Evolutionary conservation across 441 rosid species (phyloP).

Genomic region (Populus hybrid): DNA sequence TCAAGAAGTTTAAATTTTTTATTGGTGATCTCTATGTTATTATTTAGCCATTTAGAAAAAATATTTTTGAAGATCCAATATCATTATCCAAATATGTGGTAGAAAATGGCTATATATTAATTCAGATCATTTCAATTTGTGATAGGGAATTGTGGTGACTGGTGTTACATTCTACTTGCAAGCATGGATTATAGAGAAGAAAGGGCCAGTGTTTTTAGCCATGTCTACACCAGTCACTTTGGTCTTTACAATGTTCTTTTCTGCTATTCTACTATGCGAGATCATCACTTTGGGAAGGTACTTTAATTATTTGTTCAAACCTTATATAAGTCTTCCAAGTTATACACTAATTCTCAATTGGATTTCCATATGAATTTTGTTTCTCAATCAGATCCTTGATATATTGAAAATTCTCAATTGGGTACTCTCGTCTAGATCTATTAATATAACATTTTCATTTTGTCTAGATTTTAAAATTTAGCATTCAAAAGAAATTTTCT

Average conservation of each 20-base stretch:
- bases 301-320: neutral
- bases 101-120: neutral
- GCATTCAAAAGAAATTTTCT: neutral
- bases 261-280: slow-evolving; percentile 64
- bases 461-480: neutral
- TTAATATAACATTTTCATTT: neutral
- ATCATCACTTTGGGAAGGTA: slow-evolving; percentile 74
- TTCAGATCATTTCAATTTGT: neutral
- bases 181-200: slow-evolving; percentile 85
- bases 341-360: neutral
- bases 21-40: too few relatives aligned
- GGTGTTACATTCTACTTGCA: slow-evolving; percentile 81
- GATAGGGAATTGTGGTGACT: slow-evolving; percentile 84
- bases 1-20: too few relatives aligned
- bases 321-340: neutral
- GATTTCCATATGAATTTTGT: neutral
- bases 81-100: neutral
- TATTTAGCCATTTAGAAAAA: too few relatives aligned
- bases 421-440: neutral
- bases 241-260: slow-evolving; percentile 56
- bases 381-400: neutral
- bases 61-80: too few relatives aligned
- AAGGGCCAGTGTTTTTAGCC: slow-evolving; percentile 87
- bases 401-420: neutral
- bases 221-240: slow-evolving; percentile 79